Percentiles rank a stretch among this genome's conserved stretches.
phyloP scores from a whole-genome alignment of 257 asterid genomes.

The Paraleonurus japonicus region DNA sequence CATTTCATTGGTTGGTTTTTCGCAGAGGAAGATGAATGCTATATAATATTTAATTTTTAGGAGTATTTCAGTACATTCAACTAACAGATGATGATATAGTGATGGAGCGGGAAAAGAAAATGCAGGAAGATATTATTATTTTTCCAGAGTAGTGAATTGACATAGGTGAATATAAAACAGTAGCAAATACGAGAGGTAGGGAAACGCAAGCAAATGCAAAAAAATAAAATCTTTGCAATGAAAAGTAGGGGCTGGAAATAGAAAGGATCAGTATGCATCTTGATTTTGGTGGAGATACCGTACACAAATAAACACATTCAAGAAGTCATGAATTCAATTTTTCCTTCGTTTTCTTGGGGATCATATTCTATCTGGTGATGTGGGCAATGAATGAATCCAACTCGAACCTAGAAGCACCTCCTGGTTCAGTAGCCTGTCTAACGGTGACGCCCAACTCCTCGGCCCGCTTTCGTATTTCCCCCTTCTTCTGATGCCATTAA shows the following conservation, averaged over 20 bases:
- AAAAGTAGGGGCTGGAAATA: no score
- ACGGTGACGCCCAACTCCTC: slow-evolving; percentile 25
- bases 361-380: slow-evolving; percentile 33
- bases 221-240: no score
- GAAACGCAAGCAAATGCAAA: no score
- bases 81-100: not conserved
- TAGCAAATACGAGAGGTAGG: no score
- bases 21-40: not conserved
- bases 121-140: no score
- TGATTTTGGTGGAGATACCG: no score
- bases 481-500: slow-evolving; percentile 47
- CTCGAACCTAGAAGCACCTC: slow-evolving; percentile 27
- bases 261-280: no score
- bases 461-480: slow-evolving; percentile 33
- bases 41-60: no score
- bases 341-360: no score
- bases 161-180: no score
- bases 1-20: not conserved
- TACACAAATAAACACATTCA: not conserved
- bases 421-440: slow-evolving; percentile 16
- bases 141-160: no score
- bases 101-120: not conserved
- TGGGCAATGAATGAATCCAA: slow-evolving; percentile 27
- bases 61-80: not conserved
- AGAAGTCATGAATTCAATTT: no score